Evolutionary conservation across 2,329 filamentous ascomycete species (phyloP).

Genomic region (Aureobasidium subglaciale): DNA sequence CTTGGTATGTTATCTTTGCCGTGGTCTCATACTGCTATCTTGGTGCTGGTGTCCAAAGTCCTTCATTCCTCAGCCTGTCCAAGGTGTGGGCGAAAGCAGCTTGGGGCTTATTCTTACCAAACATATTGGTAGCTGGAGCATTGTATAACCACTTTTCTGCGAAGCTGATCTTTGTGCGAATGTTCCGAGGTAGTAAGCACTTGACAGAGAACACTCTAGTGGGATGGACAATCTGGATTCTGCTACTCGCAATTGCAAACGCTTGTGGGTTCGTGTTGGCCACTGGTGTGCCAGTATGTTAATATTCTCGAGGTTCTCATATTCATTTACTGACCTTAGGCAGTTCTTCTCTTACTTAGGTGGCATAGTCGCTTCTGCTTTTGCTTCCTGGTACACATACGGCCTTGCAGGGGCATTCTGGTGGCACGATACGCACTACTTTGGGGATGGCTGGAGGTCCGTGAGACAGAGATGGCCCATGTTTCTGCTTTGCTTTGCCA

Average conservation of each 20-base stretch:
- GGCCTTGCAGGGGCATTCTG: conserved; percentile 48
- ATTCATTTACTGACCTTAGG: not conserved
- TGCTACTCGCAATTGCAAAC: conserved; percentile 42
- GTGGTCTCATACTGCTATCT: conserved; percentile 46
- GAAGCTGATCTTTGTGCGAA: conserved; percentile 45
- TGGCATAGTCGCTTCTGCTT: conserved; percentile 44
- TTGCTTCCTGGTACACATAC: conserved; percentile 47
- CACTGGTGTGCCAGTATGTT: conserved; percentile 46
- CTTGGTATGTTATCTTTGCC: conserved; percentile 46
- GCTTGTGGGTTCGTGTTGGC: conserved; percentile 38
- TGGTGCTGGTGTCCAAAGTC: conserved; percentile 39
- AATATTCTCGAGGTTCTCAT: conserved; percentile 24
- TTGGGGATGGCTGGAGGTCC: conserved; percentile 2
- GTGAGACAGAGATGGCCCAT: not conserved
- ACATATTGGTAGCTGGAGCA: conserved; percentile 44
- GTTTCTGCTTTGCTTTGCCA: conserved; percentile 33
- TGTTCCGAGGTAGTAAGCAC: conserved; percentile 41
- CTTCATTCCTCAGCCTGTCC: conserved; percentile 42
- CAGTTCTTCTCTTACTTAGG: conserved; percentile 35
- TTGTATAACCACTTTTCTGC: conserved; percentile 47
- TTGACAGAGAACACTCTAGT: conserved; percentile 41
- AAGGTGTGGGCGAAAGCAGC: conserved; percentile 43
- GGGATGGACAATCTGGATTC: conserved; percentile 43
- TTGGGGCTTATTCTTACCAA: conserved; percentile 46
- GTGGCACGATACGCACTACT: conserved; percentile 41